Evolutionary conservation across 2,329 filamentous ascomycete species (phyloP).

Genomic region (Colletotrichum liaoningense): DNA sequence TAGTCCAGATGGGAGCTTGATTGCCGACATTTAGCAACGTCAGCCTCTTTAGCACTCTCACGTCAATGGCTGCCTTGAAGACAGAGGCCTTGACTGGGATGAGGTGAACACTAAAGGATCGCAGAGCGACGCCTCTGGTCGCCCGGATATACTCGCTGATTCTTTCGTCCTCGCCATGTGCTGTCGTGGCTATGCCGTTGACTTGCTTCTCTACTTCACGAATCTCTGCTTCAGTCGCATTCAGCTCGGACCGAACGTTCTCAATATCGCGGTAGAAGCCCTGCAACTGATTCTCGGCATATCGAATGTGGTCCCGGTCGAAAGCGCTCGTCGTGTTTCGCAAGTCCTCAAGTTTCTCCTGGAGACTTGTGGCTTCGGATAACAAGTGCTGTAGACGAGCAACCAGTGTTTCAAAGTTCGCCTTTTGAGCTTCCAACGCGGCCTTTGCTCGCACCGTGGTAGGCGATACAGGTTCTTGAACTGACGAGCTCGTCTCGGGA

Average conservation of each 20-base stretch:
- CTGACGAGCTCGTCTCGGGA: not conserved
- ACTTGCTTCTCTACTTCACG: constrained; percentile 44
- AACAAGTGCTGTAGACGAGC: constrained; percentile 47
- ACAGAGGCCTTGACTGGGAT: constrained; percentile 71
- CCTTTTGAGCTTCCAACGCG: constrained; percentile 45
- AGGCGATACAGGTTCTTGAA: constrained; percentile 24
- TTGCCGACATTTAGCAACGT: constrained; percentile 73
- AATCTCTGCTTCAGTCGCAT: constrained; percentile 50
- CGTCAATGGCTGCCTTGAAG: constrained; percentile 66
- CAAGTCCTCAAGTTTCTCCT: constrained; percentile 45
- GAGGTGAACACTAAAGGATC: constrained; percentile 66
- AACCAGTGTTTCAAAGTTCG: constrained; percentile 47
- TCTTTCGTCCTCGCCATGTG: constrained; percentile 38
- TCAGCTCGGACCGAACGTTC: constrained; percentile 49
- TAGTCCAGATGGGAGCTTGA: constrained; percentile 69
- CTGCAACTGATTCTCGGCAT: constrained; percentile 44
- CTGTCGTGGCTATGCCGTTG: constrained; percentile 27
- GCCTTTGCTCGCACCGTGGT: constrained; percentile 16
- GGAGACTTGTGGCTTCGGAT: constrained; percentile 42
- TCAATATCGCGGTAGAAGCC: constrained; percentile 46
- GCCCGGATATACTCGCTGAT: constrained; percentile 66
- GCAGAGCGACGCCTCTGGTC: constrained; percentile 68
- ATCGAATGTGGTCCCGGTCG: constrained; percentile 39
- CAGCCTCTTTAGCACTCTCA: constrained; percentile 66
- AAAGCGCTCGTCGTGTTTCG: constrained; percentile 24